A percentile compares a stretch with the other conserved stretches of the same genome.
Conservation (phyloP, 495 filamentous ascomycete genomes). For the Monascus purpureus region DNA sequence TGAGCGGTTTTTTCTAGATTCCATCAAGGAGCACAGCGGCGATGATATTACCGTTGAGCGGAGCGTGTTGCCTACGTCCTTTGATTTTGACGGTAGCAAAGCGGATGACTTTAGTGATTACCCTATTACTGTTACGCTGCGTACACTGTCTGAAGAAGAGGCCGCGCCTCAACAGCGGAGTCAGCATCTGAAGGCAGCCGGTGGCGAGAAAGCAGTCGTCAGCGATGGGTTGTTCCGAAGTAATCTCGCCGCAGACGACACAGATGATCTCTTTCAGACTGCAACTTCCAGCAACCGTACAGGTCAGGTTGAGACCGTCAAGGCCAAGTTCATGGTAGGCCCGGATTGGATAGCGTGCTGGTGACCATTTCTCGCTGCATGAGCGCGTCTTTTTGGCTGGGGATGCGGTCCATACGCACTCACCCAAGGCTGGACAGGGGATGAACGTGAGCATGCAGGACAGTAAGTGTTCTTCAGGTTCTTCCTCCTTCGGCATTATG, state of each 20-base stretch:
- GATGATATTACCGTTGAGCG: conserved; percentile 29
- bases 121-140: conserved; percentile 35
- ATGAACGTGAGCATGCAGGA: no score
- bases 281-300: conserved; percentile 11
- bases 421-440: no score
- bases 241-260: conserved; percentile 40
- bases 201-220: no score
- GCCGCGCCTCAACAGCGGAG: conserved; percentile 11
- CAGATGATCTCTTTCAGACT: conserved; percentile 36
- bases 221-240: conserved; percentile 43
- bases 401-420: conserved; percentile 45
- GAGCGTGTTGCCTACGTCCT: conserved; percentile 26
- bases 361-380: conserved; percentile 39
- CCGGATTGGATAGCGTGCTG: conserved; percentile 54
- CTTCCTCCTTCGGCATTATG: conserved; percentile 28
- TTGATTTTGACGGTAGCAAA: conserved; percentile 26
- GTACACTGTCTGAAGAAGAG: conserved; percentile 31
- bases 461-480: no score
- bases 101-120: conserved; percentile 33
- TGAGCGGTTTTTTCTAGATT: conserved; percentile 41
- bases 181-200: conserved; percentile 3
- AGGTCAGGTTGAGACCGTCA: conserved; percentile 23
- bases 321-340: conserved; percentile 49
- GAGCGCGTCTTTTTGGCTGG: conserved; percentile 52
- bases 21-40: conserved; percentile 23